Base-by-base conservation (phyloP, 1,284 basidiomycete species). In the Abortiporus biennis region DNA sequence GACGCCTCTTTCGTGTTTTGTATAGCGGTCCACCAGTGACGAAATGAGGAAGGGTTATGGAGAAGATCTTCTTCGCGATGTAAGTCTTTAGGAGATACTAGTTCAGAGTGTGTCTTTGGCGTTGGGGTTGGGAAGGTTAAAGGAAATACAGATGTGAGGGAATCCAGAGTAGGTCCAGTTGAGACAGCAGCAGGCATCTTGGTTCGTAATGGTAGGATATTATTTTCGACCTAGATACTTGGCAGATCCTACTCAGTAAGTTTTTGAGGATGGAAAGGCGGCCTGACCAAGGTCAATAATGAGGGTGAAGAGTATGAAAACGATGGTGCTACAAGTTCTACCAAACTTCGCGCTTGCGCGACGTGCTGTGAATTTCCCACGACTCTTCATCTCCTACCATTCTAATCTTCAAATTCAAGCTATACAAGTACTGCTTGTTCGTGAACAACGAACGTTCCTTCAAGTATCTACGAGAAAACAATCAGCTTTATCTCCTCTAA, bases 1-100 rank as follows among this genome's bases (percentile, higher is more conserved):
- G 77, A 80, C 19, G 72, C 68, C 45, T 93, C 87, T 54, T 81
- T 78, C 39, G 92, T 76, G 40, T 80, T 73, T 47, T 80, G 74
- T 54, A 99, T 89, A 54, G 94, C 89, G 1, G 82, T 72, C 74
- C 88, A 84, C 96, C 96, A 99, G 52, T 87, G 80, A 23, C 90
- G 80, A 61, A 94, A 88, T 45, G 94, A 96, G 46, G 79, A 77
- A 2, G 92, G 89, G 64, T 98, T 97, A 48, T 91, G 80, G 24
- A 94, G 71, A n/a, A 99, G 76, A 64, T 99, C 95, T 64, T 99
- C 93, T 67, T 98, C 96, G 33, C 91, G 81, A 47, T 84, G 75
- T 25, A 97, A 63, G 63, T 98, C 93, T 39, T 78, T 72, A 22
- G 80, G 64, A 2, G 83, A 74, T 51, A 98, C 74, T 40, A 98